Percentiles rank a stretch among this genome's conserved stretches.
These are phyloP conservation scores for Colletotrichum theobromicola DNA, from an alignment of 2,329 filamentous ascomycete species.

Conservation along the genomic window DNA sequence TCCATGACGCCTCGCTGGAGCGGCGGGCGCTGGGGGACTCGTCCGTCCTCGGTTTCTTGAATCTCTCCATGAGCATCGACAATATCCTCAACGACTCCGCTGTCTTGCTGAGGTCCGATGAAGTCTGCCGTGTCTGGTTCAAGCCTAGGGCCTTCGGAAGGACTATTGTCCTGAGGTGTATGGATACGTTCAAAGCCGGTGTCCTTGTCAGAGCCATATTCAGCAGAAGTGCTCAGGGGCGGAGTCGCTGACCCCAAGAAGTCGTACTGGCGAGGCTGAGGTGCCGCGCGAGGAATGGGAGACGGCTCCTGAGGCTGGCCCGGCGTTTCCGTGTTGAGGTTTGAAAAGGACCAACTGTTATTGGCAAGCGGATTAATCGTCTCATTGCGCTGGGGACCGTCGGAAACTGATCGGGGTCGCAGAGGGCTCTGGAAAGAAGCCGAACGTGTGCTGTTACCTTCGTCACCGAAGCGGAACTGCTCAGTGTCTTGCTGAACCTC, in stretches of 20 bases:
- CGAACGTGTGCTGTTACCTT: background rate
- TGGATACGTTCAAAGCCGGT: background rate
- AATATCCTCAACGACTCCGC: background rate
- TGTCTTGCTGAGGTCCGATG: background rate
- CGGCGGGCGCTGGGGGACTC: conserved; percentile 13
- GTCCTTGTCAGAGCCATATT: background rate
- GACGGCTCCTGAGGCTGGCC: background rate
- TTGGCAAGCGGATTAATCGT: conserved; percentile 59
- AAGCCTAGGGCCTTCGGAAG: background rate
- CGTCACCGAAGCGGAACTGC: background rate
- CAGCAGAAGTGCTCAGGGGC: background rate
- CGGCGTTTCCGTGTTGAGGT: conserved; percentile 33
- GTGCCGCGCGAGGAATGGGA: background rate
- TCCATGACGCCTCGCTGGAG: conserved; percentile 42
- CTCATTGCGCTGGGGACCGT: conserved; percentile 53
- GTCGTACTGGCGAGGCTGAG: background rate
- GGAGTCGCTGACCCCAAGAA: background rate
- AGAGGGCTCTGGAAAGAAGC: conserved; percentile 21
- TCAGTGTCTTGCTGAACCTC: background rate
- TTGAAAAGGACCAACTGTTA: conserved; percentile 65
- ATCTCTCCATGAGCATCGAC: background rate
- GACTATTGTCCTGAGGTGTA: background rate
- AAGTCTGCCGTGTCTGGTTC: background rate
- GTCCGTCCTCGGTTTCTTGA: conserved; percentile 8
- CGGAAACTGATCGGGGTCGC: conserved; percentile 61